These are phyloP conservation scores for Boletus sp. DNA, from an alignment of 1,284 basidiomycete species.

Conservation along the genomic window DNA sequence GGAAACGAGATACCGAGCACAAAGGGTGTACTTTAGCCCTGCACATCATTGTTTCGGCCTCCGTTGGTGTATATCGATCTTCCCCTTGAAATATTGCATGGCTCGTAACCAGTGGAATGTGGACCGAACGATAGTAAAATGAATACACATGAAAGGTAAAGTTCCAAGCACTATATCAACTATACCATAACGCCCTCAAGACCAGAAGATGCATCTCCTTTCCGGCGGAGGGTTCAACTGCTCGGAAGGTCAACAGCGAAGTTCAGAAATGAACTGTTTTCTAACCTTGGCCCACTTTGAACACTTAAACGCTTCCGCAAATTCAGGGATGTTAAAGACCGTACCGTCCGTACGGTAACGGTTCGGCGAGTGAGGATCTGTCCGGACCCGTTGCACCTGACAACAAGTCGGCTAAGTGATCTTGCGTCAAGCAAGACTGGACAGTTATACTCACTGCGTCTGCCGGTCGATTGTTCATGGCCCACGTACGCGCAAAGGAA, in stretches of 20 bases:
- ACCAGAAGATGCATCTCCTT: slow-evolving; percentile 73
- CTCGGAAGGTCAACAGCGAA: slow-evolving; percentile 16
- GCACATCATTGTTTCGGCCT: neutral
- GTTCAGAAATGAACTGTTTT: neutral
- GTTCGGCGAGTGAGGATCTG: slow-evolving; percentile 87
- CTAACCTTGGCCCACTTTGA: slow-evolving; percentile 67
- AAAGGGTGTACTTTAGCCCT: slow-evolving; percentile 82
- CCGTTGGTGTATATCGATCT: neutral
- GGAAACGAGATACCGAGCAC: slow-evolving; percentile 94
- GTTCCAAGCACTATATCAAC: slow-evolving; percentile 11
- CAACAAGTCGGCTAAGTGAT: slow-evolving; percentile 23
- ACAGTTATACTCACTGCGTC: slow-evolving; percentile 55
- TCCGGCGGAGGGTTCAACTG: slow-evolving; percentile 70
- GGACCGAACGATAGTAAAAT: slow-evolving; percentile 6
- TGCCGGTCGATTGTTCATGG: slow-evolving; percentile 71
- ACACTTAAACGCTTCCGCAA: slow-evolving; percentile 78
- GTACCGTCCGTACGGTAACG: slow-evolving; percentile 84
- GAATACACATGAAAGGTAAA: slow-evolving; percentile 27
- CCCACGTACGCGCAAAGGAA: slow-evolving; percentile 81
- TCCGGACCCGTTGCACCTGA: slow-evolving; percentile 77
- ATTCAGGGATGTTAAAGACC: slow-evolving; percentile 78
- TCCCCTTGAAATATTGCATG: slow-evolving; percentile 1
- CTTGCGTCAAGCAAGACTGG: slow-evolving; percentile 2
- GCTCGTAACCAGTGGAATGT: neutral
- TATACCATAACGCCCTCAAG: slow-evolving; percentile 25